Percentiles rank a stretch among this genome's conserved stretches.
Conservation (phyloP, 192 early-diverging fungal genomes). For the Gryganskiella cystojenkinii region DNA sequence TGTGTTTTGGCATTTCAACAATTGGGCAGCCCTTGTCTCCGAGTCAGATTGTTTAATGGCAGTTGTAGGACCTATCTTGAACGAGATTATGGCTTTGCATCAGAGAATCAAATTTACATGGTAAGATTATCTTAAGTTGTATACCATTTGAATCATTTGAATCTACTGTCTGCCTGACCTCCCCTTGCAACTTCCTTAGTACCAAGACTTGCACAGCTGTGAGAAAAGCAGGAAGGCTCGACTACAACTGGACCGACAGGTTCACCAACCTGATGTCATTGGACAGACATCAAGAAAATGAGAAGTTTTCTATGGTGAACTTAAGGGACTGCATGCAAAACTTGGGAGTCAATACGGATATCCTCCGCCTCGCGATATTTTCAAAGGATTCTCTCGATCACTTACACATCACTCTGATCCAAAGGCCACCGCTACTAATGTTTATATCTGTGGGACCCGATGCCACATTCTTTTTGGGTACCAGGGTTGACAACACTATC, state of each 20-base stretch:
- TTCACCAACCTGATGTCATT: slow-evolving; percentile 7
- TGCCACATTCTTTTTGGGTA: slow-evolving; percentile 9
- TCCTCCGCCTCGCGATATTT: slow-evolving; percentile 6
- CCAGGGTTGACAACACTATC: slow-evolving; percentile 14
- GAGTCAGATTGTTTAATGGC: no score
- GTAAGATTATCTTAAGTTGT: no score
- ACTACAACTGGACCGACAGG: not conserved
- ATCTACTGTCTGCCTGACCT: not conserved
- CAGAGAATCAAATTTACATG: no score
- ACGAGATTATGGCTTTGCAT: no score
- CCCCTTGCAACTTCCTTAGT: slow-evolving; percentile 1
- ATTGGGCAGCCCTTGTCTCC: no score
- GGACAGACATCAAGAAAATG: not conserved
- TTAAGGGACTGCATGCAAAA: not conserved
- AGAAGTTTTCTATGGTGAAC: slow-evolving; percentile 10
- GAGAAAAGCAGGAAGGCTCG: not conserved
- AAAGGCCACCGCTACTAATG: no score
- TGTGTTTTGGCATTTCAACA: no score
- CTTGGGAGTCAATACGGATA: not conserved
- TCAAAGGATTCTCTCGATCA: slow-evolving; percentile 7
- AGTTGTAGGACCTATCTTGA: no score
- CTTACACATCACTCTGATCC: not conserved
- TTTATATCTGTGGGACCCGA: no score
- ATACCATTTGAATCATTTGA: not conserved
- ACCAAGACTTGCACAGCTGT: slow-evolving; percentile 14